Evolutionary conservation across 495 filamentous ascomycete genomes (phyloP), one percentile per base, ranked within the genome.

Genomic region (Penicillium alfredii): DNA sequence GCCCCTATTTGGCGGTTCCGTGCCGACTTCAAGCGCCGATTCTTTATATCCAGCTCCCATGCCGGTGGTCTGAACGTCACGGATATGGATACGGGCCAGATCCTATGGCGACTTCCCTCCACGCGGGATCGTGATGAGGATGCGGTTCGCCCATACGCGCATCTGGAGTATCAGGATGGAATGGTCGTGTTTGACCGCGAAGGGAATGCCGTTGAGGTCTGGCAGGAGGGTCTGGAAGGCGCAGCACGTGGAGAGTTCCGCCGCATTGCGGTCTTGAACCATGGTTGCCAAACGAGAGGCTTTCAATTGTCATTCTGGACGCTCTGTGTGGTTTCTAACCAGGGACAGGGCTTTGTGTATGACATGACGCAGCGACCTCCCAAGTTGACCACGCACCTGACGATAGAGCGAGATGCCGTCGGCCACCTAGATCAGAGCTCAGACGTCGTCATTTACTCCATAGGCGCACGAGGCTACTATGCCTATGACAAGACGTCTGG

Each of bases 131-230:
- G 29, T 15, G 49, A 52, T 15, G 47, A 46, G 24, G 28, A 61
- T 18, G 49, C 51, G 0, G 61, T 64, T 23, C 56, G 56, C 9
- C 56, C 55, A 7, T 58, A 56, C 13, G 63, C 63, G 2, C 63
- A 66, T 42, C 42, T 66, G 3, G 63, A 66, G 30, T 66, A 66
- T 19, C 60, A 64, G 40, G 63, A 66, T 49, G 63, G 63, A 9
- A 61, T 64, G 56, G 59, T 45, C 0, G 59, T 64, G 8, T 66
- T 66, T 30, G 61, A 66, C 45, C 50, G 61, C 0, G 61, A 63
- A 27, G 63, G 63, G 6, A 53, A 66, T 42, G 57, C 56, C 0
- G 41, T 66, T 0, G 60, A 66, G 33, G 59, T 66, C 4, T 66
- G 63, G 63, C 53, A 64, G 28, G 24, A 58, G 4, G 61, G 48